Evolutionary conservation across 805 yeast species (phyloP).

Genomic region (Candida golubevii): DNA sequence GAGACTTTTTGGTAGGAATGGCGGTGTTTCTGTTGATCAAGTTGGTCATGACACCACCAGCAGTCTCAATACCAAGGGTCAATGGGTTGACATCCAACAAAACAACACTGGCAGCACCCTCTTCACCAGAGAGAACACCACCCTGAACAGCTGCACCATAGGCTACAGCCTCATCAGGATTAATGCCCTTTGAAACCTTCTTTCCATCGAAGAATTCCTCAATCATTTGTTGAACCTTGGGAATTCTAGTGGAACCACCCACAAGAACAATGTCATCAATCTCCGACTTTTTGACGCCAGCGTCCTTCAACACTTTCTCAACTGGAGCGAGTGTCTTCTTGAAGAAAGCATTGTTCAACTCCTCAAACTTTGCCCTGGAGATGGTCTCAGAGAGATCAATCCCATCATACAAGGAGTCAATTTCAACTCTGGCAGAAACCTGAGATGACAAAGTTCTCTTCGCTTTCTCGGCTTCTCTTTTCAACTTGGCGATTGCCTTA

Average conservation of each 20-base stretch:
- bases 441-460: conserved; percentile 22
- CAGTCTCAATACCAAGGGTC: conserved; percentile 22
- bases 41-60: conserved; percentile 22
- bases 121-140: conserved; percentile 22
- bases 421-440: conserved; percentile 18
- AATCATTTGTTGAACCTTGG: conserved; percentile 20
- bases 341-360: conserved; percentile 20
- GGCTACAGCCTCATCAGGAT: conserved; percentile 49
- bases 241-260: conserved; percentile 22
- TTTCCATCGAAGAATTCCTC: conserved; percentile 19
- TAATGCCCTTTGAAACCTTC: conserved; percentile 22
- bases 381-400: conserved; percentile 21
- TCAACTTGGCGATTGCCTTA: conserved; percentile 21
- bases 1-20: conserved; percentile 21
- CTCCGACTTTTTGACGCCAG: conserved; percentile 19
- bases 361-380: conserved; percentile 21
- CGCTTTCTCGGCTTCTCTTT: conserved; percentile 22
- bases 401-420: conserved; percentile 20
- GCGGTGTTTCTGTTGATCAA: conserved; percentile 22
- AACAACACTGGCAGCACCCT: conserved; percentile 71
- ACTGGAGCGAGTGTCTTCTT: conserved; percentile 22
- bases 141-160: conserved; percentile 74
- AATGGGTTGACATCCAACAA: conserved; percentile 22
- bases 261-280: conserved; percentile 21
- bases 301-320: conserved; percentile 18